Percentiles rank a stretch among this genome's conserved stretches.
Evolutionary conservation across 208 protist genomes (phyloP).

Genomic region (Porcisia deanei): DNA sequence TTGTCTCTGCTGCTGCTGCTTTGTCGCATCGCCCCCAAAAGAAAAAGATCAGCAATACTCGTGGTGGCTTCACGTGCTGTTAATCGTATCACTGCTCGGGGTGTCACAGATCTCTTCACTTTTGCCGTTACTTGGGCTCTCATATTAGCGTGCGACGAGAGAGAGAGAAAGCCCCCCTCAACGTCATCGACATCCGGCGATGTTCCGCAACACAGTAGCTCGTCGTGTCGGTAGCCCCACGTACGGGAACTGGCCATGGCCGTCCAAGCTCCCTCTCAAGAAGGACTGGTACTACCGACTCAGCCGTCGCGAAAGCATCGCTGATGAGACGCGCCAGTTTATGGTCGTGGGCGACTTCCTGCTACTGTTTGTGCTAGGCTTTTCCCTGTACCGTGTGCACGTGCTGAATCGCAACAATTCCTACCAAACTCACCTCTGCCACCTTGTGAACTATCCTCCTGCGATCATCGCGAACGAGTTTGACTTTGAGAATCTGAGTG

Average conservation of each 20-base stretch:
- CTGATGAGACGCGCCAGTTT: constrained; percentile 73
- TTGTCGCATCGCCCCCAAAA: neutral
- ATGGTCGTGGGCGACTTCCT: constrained; percentile 78
- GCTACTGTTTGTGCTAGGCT: constrained; percentile 57
- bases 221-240: constrained; percentile 57
- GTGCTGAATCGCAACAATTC: constrained; percentile 55
- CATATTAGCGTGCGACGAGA: too few species aligned
- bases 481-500: constrained; percentile 63
- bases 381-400: constrained; percentile 72
- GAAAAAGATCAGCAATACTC: neutral
- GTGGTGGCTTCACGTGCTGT: neutral
- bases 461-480: constrained; percentile 91
- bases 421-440: constrained; percentile 80
- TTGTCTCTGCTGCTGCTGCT: neutral
- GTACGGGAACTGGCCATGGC: constrained; percentile 89
- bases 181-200: neutral
- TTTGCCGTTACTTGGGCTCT: neutral
- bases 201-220: constrained; percentile 44
- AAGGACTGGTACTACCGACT: constrained; percentile 74
- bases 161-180: neutral
- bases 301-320: constrained; percentile 69
- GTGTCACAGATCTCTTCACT: neutral
- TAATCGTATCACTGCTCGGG: neutral
- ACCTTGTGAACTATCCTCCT: constrained; percentile 69
- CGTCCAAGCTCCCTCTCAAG: constrained; percentile 77